Evolutionary conservation across 768 basidiomycete genomes (phyloP).

Genomic region (Psilocybe tampanensis): DNA sequence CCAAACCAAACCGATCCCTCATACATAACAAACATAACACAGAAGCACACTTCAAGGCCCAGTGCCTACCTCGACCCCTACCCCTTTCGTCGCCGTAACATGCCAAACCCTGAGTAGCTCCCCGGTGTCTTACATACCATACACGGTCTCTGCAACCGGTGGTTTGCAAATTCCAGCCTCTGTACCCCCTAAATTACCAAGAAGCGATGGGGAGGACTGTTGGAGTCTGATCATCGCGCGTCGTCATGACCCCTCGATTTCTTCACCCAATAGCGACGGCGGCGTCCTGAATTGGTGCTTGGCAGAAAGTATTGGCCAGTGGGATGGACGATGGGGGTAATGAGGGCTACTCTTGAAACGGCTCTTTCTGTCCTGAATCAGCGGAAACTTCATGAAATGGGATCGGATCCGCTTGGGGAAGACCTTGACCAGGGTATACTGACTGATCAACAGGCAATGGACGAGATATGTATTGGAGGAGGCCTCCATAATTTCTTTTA

Average conservation of each 20-base stretch:
- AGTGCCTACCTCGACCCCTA: neutral
- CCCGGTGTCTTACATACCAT: constrained; percentile 56
- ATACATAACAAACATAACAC: too few relatives aligned
- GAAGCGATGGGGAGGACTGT: constrained; percentile 56
- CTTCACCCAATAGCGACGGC: constrained; percentile 22
- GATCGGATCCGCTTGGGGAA: too few relatives aligned
- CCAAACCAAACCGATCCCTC: neutral
- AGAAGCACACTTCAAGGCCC: constrained; percentile 8
- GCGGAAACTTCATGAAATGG: too few relatives aligned
- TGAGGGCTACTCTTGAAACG: too few relatives aligned
- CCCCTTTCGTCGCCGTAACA: constrained; percentile 43
- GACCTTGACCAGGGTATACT: too few relatives aligned
- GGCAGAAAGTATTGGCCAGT: constrained; percentile 44
- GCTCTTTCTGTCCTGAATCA: too few relatives aligned
- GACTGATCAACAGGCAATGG: too few relatives aligned
- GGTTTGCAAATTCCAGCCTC: constrained; percentile 34
- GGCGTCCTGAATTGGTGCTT: constrained; percentile 38
- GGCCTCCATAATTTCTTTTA: too few relatives aligned
- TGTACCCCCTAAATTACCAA: constrained; percentile 46
- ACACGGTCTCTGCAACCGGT: constrained; percentile 12
- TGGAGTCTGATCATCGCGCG: constrained; percentile 44
- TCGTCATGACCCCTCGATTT: constrained; percentile 41
- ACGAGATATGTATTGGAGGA: too few relatives aligned
- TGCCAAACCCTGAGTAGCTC: constrained; percentile 44
- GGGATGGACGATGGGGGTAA: constrained; percentile 42